These are phyloP conservation scores for Malus hybrid DNA, from an alignment of 331 rosid genomes.

Conservation along the genomic window DNA sequence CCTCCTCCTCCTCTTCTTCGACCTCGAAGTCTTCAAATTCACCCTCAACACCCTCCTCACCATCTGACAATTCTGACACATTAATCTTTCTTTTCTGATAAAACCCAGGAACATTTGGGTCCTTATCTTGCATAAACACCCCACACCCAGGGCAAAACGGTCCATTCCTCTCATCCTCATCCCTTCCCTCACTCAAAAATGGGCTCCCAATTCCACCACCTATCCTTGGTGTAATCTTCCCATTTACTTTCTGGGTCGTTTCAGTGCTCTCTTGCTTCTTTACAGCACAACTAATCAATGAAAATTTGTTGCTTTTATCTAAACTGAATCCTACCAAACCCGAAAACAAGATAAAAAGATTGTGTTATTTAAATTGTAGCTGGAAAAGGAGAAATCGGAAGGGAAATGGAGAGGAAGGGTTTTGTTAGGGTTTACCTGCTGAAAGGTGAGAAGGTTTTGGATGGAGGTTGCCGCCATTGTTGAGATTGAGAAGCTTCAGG, in stretches of 20 bases:
- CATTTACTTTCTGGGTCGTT: conserved; percentile 18
- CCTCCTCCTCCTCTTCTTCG: conserved; percentile 22
- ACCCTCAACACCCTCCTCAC: conserved; percentile 19
- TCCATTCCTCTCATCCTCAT: conserved; percentile 71
- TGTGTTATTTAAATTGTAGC: conserved; percentile 2
- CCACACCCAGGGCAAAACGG: conserved; percentile 96
- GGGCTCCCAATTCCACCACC: conserved; percentile 26
- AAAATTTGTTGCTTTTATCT: conserved; percentile 17
- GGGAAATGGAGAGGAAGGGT: neutral
- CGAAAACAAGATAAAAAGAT: neutral
- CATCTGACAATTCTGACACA: conserved; percentile 19
- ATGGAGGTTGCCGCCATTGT: conserved; percentile 19
- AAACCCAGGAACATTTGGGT: conserved; percentile 66
- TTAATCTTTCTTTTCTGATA: conserved; percentile 41
- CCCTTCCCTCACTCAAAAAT: conserved; percentile 81
- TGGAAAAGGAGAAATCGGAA: conserved; percentile 1
- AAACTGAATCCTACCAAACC: conserved; percentile 15
- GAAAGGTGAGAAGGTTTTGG: conserved; percentile 4
- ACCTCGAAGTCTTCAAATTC: conserved; percentile 24
- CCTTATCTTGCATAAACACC: conserved; percentile 76
- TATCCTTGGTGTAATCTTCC: conserved; percentile 24
- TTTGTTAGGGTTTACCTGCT: conserved; percentile 28
- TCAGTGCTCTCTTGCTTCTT: conserved; percentile 23
- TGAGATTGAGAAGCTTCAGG: conserved; percentile 24
- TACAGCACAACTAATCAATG: conserved; percentile 28